Percentiles rank a stretch among this genome's conserved stretches.
phyloP scores from a whole-genome alignment of 495 filamentous ascomycete species.

The Penicillium ucsense region DNA sequence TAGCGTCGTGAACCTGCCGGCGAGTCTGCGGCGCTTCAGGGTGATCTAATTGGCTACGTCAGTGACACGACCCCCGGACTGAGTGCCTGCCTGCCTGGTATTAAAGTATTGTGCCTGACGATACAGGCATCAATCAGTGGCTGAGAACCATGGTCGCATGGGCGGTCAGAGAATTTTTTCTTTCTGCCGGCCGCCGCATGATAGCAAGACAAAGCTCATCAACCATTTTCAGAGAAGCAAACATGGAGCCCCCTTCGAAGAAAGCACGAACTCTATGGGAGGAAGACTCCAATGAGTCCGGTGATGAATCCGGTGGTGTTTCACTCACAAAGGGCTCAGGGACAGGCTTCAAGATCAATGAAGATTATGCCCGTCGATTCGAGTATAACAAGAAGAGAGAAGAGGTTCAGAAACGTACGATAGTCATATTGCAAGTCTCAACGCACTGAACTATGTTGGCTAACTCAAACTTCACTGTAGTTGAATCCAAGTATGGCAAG shows the following conservation, averaged over 20 bases:
- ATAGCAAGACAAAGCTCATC: constrained; percentile 2
- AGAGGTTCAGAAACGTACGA: constrained; percentile 64
- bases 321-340: constrained; percentile 24
- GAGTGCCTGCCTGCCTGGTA: not conserved
- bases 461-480: constrained; percentile 30
- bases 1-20: constrained; percentile 2
- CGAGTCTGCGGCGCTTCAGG: not conserved
- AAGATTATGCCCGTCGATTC: constrained; percentile 80
- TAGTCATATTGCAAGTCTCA: constrained; percentile 17
- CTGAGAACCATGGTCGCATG: not conserved
- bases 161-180: constrained; percentile 27
- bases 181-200: constrained; percentile 15
- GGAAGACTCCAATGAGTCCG: constrained; percentile 47
- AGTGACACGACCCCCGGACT: constrained; percentile 6
- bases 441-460: not conserved
- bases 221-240: constrained; percentile 1
- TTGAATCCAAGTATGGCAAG: constrained; percentile 79
- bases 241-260: constrained; percentile 40
- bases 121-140: constrained; percentile 7
- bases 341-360: constrained; percentile 67
- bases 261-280: constrained; percentile 37
- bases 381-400: constrained; percentile 96
- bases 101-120: constrained; percentile 2
- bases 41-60: constrained; percentile 39
- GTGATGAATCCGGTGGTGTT: constrained; percentile 41